These are phyloP conservation scores for Olyra latifolia DNA, from an alignment of 176 grass and related monocot species.

Conservation along the genomic window DNA sequence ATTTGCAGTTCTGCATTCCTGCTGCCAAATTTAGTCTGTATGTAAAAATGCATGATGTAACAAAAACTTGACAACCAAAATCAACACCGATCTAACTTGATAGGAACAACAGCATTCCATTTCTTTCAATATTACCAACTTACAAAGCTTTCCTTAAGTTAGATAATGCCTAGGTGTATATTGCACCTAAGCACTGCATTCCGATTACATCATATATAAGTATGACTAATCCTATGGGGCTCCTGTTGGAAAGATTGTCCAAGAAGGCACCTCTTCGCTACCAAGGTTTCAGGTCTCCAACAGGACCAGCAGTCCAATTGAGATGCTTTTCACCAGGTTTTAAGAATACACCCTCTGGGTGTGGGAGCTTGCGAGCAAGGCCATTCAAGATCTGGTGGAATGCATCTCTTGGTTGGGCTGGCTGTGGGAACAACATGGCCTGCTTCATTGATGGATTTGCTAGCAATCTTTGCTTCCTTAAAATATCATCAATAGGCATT, in stretches of 20 bases:
- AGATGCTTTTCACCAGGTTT: conserved; percentile 49
- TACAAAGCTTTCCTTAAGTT: conserved; percentile 30
- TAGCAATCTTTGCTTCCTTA: conserved; percentile 94
- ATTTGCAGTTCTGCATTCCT: conserved; percentile 6
- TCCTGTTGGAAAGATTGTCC: background rate
- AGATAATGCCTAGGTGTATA: conserved; percentile 37
- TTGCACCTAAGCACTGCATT: conserved; percentile 38
- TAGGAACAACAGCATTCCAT: conserved; percentile 32
- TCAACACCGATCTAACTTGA: conserved; percentile 10
- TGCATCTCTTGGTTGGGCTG: conserved; percentile 73
- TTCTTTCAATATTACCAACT: conserved; percentile 22
- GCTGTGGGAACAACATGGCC: conserved; percentile 89
- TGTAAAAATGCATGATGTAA: background rate
- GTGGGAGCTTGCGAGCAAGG: conserved; percentile 87
- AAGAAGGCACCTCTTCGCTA: conserved; percentile 20
- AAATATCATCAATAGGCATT: conserved; percentile 76
- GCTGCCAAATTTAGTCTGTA: background rate
- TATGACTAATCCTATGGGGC: conserved; percentile 36
- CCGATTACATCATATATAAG: conserved; percentile 33
- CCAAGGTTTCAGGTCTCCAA: conserved; percentile 92
- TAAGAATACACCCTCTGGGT: conserved; percentile 65
- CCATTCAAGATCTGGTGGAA: conserved; percentile 98
- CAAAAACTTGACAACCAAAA: background rate
- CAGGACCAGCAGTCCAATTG: conserved; percentile 89
- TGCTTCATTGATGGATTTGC: conserved; percentile 96